Evolutionary conservation across 257 asterid genomes (phyloP).

Genomic region (Nicotiana paniculata): DNA sequence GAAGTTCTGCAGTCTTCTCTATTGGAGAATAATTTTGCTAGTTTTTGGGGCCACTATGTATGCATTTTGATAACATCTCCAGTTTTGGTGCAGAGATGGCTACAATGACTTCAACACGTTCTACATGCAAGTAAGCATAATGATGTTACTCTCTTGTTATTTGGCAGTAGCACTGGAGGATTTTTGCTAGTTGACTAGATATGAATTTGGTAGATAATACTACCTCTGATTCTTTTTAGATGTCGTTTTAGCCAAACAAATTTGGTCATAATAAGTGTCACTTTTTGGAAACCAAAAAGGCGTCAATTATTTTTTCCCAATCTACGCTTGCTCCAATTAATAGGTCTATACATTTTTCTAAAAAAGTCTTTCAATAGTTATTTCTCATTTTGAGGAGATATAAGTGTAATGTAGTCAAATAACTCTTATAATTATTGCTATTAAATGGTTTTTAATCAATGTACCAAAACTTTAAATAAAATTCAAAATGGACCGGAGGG

Average conservation of each 20-base stretch:
- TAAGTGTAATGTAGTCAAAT: too few relatives aligned
- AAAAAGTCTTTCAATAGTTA: too few relatives aligned
- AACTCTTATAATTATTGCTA: neutral
- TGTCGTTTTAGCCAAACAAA: too few relatives aligned
- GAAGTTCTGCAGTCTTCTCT: neutral
- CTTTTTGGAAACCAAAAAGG: too few relatives aligned
- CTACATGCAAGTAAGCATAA: slow-evolving; percentile 89
- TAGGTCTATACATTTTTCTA: too few relatives aligned
- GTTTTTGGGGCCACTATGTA: neutral
- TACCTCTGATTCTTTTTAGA: too few relatives aligned
- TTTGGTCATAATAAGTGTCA: too few relatives aligned
- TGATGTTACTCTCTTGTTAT: slow-evolving; percentile 17
- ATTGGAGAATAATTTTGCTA: neutral
- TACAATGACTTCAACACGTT: slow-evolving; percentile 99
- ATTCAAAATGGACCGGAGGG: neutral
- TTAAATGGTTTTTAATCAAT: neutral
- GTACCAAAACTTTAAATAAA: neutral
- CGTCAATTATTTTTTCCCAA: too few relatives aligned
- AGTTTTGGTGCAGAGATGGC: slow-evolving; percentile 80
- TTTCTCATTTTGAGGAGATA: too few relatives aligned
- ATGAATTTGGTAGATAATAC: neutral
- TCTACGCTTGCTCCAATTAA: too few relatives aligned
- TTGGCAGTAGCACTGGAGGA: neutral
- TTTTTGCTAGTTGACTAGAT: neutral
- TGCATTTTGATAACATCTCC: slow-evolving; percentile 24